Evolutionary conservation across 176 grass and related monocot species (phyloP), one percentile per base, ranked within the genome.

Genomic region (Carex kokanica): DNA sequence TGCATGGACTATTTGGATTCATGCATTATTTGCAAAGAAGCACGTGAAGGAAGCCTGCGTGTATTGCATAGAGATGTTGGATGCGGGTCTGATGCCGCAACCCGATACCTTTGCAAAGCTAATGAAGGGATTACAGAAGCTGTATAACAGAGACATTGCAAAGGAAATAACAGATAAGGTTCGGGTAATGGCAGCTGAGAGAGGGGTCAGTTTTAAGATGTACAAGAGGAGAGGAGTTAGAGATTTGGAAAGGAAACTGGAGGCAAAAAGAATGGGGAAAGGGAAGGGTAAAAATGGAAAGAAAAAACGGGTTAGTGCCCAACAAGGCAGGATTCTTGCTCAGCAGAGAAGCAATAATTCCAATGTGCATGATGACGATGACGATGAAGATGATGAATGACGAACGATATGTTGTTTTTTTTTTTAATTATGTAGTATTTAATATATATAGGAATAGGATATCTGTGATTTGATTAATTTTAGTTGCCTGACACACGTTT

Each of bases 1-100:
- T 77, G 86, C 92, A 58, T 95, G 95, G 95, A 95, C 95, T 57
- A 95, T 98, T 62, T 98, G 92, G 95, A 91, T 98, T 36, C 95
- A 98, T 88, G 89, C 91, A 25, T 40, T 98, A 58, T 93, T 89
- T 1, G 82, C 84, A 56, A 95, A 88, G 20, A 91, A 95, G 23
- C 86, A 91, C 81, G 82, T 98, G 5, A 98, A 98, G 83, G 91
- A 98, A 83, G 95, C 95, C 38, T 93, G 91, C 75, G 40, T 65
- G 25, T 98, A 95, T 88, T 95, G 89, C 80, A 86, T 98, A 58
- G 93, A 98, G 83, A 98, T 98, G 95, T 93, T 98, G 21, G 91
- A 98, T 70, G 81, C 87, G 58, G 95, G 93, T 56, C 32, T 91
- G 63, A 95, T 98, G 95, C 95, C 95, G 0, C 95, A 95, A 74